phyloP scores from a whole-genome alignment of 75 land plant species.

The Cryptomeria japonica region DNA sequence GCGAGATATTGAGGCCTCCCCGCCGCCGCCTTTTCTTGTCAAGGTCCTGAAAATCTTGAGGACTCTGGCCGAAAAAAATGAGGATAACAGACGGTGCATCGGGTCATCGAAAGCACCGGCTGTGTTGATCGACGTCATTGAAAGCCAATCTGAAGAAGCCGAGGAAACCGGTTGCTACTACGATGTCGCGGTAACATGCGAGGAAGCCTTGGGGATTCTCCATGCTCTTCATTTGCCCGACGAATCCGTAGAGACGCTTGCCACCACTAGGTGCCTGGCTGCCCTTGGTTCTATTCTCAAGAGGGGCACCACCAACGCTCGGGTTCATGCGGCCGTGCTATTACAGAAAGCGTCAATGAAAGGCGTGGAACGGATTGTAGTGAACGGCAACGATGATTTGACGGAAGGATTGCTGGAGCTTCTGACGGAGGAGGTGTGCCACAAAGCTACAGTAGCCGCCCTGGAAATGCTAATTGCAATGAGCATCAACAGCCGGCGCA shows the following conservation, averaged over 20 bases:
- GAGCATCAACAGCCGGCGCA: conserved; percentile 24
- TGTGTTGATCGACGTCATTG: conserved; percentile 2
- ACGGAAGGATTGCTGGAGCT: conserved; percentile 37
- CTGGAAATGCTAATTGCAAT: conserved; percentile 28
- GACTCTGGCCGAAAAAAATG: background rate
- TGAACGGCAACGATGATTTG: conserved; percentile 23
- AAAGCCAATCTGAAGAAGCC: conserved; percentile 6
- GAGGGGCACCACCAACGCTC: conserved; percentile 34
- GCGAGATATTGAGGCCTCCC: background rate
- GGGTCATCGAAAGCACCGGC: conserved; percentile 4
- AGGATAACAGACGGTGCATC: background rate
- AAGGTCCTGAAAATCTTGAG: conserved; percentile 18
- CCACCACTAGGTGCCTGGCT: conserved; percentile 6
- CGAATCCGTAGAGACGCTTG: background rate
- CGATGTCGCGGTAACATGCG: conserved; percentile 17
- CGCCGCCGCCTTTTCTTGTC: conserved; percentile 14
- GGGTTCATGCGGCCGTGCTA: conserved; percentile 28
- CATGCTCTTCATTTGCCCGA: background rate
- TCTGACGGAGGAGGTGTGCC: conserved; percentile 37
- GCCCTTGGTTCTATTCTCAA: conserved; percentile 20
- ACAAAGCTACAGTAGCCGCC: conserved; percentile 27
- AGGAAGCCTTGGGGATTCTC: conserved; percentile 29
- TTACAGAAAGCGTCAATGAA: conserved; percentile 23
- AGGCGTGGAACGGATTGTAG: conserved; percentile 3
- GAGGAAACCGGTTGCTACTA: background rate